Base-by-base conservation (phyloP, 305 asterid species). In the Fraxinus sp. region DNA sequence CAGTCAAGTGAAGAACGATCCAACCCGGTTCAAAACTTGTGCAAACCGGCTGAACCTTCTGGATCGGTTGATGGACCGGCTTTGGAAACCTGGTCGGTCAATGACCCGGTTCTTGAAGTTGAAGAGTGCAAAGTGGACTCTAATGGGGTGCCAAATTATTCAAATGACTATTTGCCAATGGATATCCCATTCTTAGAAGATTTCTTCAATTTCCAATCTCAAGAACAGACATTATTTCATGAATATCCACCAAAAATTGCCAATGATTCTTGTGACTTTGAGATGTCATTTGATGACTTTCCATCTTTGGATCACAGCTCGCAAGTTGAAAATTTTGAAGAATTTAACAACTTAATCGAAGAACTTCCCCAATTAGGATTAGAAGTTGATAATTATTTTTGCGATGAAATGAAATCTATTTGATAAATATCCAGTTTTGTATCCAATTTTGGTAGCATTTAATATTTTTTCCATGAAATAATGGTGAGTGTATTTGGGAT, bases 381-480 rank as follows among this genome's bases (percentile, higher is more conserved):
- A 18, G 68, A 86, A 3, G 83, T 85, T 1, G 89, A 84, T 59
- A 91, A 85, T 52, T 88, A 81, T 49, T 81, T 86, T 20, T 85
- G 79, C 77, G 89, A 88, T 14, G 36, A 24, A 4, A 2, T 8
- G 14, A 55, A 5, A 18, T 44, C 35, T 5, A 8, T 28, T 46
- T 7, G 8, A 22, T 10, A 28, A 10, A 52, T 10, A 20, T 41
- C 3, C 22, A 37, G 79, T 22, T 76, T 5, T 64, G 59, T 44
- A 16, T 84, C 22, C 52, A 90, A 85, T 78, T 88, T 85, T 78
- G 77, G 79, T 28, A 33, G 76, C 18, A 76, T 78, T 0, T 89
- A 84, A 77, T 66, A 3, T 33, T 33, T 33, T 66, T 28, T 24
- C 28, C 7, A 10, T 10, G 14, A 24, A 64, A 24, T 64, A 64